Percentiles rank a stretch among this genome's conserved stretches.
phyloP scores from a whole-genome alignment of 257 asterid species.

The Perilla frutescens region DNA sequence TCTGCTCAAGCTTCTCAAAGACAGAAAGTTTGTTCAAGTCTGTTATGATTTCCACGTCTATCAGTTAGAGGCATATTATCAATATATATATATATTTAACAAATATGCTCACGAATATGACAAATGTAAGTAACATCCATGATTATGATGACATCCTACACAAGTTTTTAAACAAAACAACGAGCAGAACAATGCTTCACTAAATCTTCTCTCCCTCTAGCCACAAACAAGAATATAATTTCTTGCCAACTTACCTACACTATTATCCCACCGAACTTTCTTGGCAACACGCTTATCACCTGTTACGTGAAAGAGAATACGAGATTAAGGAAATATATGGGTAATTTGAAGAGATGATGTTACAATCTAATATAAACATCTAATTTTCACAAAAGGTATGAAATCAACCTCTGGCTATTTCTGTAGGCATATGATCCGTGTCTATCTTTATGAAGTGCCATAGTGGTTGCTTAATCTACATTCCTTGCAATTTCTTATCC shows the following conservation, averaged over 20 bases:
- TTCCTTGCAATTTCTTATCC: constrained; percentile 41
- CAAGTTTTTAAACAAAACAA: neutral
- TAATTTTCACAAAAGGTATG: constrained; percentile 8
- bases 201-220: constrained; percentile 3
- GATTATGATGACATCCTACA: neutral
- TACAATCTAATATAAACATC: neutral
- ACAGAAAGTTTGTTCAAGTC: constrained; percentile 51
- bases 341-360: neutral
- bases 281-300: constrained; percentile 44
- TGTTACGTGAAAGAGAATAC: constrained; percentile 32
- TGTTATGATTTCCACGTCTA: constrained; percentile 34
- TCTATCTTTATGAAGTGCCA: constrained; percentile 54
- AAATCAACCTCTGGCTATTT: constrained; percentile 54
- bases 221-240: neutral
- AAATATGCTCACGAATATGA: neutral
- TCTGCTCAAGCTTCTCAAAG: constrained; percentile 62
- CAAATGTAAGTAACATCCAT: neutral
- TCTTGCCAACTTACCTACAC: constrained; percentile 41
- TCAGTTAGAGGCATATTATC: neutral
- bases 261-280: constrained; percentile 25
- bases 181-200: neutral
- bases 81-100: too few species aligned
- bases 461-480: constrained; percentile 47
- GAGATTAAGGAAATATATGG: constrained; percentile 10
- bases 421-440: constrained; percentile 65